Percentiles rank a stretch among this genome's conserved stretches.
These are phyloP conservation scores for Fusarium globosum DNA, from an alignment of 2,329 filamentous ascomycete species.

Conservation along the genomic window DNA sequence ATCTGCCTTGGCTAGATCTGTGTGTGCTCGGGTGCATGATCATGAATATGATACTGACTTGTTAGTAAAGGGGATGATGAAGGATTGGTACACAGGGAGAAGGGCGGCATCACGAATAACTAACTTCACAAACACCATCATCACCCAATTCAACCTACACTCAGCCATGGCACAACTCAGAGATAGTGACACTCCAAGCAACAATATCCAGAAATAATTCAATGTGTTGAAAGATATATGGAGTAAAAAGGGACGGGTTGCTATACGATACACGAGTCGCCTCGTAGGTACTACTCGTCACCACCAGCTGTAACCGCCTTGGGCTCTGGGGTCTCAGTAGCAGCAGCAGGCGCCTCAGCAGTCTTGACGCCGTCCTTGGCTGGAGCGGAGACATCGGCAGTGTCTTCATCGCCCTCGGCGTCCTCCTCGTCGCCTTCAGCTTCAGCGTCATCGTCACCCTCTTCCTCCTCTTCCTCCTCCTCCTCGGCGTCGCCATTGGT, in stretches of 20 bases:
- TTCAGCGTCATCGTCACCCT: constrained; percentile 45
- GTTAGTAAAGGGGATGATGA: not conserved
- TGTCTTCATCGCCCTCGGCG: constrained; percentile 44
- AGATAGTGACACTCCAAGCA: not conserved
- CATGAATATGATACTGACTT: constrained; percentile 9
- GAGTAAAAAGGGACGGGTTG: constrained; percentile 12
- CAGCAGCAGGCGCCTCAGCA: constrained; percentile 37
- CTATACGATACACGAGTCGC: constrained; percentile 19
- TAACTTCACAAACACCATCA: not conserved
- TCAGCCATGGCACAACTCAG: not conserved
- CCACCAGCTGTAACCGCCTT: constrained; percentile 47
- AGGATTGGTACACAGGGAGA: not conserved
- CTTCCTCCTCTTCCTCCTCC: constrained; percentile 48
- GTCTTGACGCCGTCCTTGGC: constrained; percentile 40
- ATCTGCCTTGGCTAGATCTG: constrained; percentile 36
- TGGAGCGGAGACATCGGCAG: constrained; percentile 33
- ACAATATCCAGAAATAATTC: not conserved
- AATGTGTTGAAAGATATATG: not conserved
- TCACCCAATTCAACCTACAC: not conserved
- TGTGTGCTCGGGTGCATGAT: constrained; percentile 25
- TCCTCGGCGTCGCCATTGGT: constrained; percentile 51
- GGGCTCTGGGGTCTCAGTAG: constrained; percentile 43
- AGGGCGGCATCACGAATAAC: not conserved
- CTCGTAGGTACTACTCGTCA: constrained; percentile 38
- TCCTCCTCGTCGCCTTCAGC: constrained; percentile 45